These are phyloP conservation scores for Hortiboletus flavorubellus DNA, from an alignment of 768 basidiomycete species.

Conservation along the genomic window DNA sequence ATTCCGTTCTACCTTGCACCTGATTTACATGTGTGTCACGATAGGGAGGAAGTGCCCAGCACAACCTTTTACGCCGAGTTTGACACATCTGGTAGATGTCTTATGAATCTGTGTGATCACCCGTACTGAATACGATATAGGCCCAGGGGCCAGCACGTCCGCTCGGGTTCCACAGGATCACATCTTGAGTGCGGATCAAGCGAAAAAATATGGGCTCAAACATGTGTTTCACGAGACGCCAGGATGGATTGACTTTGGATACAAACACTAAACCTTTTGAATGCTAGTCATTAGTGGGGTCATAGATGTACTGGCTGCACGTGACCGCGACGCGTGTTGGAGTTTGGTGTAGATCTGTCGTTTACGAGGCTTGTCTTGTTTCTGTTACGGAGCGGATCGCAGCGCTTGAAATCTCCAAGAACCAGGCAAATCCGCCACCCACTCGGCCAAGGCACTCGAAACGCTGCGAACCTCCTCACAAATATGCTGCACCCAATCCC, in stretches of 20 bases:
- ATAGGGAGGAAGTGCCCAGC: slow-evolving; percentile 46
- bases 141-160: slow-evolving; percentile 50
- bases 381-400: slow-evolving; percentile 65
- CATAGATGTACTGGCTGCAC: slow-evolving; percentile 15
- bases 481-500: slow-evolving; percentile 66
- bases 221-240: slow-evolving; percentile 51
- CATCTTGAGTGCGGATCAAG: slow-evolving; percentile 34
- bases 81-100: slow-evolving; percentile 43
- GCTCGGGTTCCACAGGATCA: slow-evolving; percentile 45
- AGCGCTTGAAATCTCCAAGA: slow-evolving; percentile 61
- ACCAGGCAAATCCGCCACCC: slow-evolving; percentile 34
- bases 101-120: background rate
- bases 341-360: background rate
- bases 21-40: slow-evolving; percentile 18
- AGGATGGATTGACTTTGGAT: slow-evolving; percentile 54
- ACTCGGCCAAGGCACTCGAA: slow-evolving; percentile 42
- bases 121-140: slow-evolving; percentile 26
- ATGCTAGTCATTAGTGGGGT: background rate
- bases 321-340: slow-evolving; percentile 29
- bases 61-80: slow-evolving; percentile 61
- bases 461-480: slow-evolving; percentile 70
- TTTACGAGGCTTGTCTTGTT: background rate
- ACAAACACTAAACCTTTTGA: slow-evolving; percentile 24
- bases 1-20: background rate
- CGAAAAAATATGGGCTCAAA: slow-evolving; percentile 39